A percentile compares a stretch with the other conserved stretches of the same genome.
Conservation (phyloP, 2,329 filamentous ascomycete species). For the Grosmannia penicillata region DNA sequence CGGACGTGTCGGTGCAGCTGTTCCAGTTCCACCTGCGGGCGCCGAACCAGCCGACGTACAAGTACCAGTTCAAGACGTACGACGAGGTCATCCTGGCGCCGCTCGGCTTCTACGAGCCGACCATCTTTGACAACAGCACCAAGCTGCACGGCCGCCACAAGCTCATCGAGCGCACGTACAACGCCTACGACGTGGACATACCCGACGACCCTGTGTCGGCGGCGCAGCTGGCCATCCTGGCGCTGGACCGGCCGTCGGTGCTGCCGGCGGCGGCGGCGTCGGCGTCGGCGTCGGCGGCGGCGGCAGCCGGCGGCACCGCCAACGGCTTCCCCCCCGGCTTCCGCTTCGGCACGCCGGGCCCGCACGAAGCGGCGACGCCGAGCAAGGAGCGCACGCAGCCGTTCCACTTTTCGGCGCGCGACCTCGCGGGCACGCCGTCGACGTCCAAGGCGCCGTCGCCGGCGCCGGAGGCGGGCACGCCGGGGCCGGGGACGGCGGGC, state of each 20-base stretch:
- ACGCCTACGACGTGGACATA: slow-evolving; percentile 75
- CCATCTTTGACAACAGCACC: slow-evolving; percentile 66
- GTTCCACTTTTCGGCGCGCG: slow-evolving; percentile 55
- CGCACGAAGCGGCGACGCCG: slow-evolving; percentile 37
- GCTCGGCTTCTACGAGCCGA: slow-evolving; percentile 85
- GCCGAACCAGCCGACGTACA: slow-evolving; percentile 74
- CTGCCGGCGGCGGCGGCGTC: slow-evolving; percentile 23
- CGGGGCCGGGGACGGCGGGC: no score
- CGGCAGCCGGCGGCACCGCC: background rate
- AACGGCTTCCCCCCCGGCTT: no score
- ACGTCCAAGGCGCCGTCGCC: slow-evolving; percentile 83
- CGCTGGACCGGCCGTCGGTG: slow-evolving; percentile 44
- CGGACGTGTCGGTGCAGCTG: slow-evolving; percentile 74
- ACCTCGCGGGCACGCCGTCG: slow-evolving; percentile 56
- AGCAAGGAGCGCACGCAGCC: slow-evolving; percentile 50
- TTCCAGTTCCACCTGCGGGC: slow-evolving; percentile 84
- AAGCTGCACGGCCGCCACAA: slow-evolving; percentile 72
- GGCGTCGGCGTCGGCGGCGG: slow-evolving; percentile 19
- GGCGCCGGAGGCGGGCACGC: slow-evolving; percentile 59
- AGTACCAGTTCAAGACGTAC: slow-evolving; percentile 93
- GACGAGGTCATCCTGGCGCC: slow-evolving; percentile 91
- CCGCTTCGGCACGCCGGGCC: background rate
- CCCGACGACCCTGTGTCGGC: slow-evolving; percentile 81
- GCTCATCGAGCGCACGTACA: slow-evolving; percentile 75
- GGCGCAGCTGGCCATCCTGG: slow-evolving; percentile 59